Evolutionary conservation across 495 filamentous ascomycete species (phyloP), one percentile per base, ranked within the genome.

Genomic region (Neurospora sp.): DNA sequence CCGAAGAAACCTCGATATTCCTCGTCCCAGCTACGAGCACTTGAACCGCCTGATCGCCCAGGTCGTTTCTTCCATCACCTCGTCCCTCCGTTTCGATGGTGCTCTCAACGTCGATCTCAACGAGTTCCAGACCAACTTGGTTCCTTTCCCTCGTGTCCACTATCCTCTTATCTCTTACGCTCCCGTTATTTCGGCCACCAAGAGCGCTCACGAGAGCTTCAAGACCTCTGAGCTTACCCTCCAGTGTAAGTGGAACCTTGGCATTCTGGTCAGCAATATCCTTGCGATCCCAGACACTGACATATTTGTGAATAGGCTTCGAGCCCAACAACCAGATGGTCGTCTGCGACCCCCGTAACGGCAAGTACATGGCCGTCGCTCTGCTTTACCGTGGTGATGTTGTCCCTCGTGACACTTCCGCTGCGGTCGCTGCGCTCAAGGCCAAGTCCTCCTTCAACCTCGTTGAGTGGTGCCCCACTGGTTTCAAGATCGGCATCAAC

Each of bases 271-370:
- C 18, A 27, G 0, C 27, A 37, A 44, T 20, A 31, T 10, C 31
- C 9, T 12, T 18, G 27, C 71, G 59, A 10, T 37, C 38, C 39
- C 42, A 38, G 72, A 38, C 71, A 53, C 69, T 74, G 16, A 71
- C 41, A 65, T 40, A 69, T 1, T 1, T 9, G 9, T 42, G 45
- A 59, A 70, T 74, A 89, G 89, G 92, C 83, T 94, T 95, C 80
- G 93, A 97, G 85, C 93, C 93, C 70, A 92, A 94, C 87, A 97
- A 97, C 87, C 93, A 97, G 86, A 97, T 97, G 93, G 93, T 97
- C 35, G 93, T 94, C 78, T 97, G 93, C 80, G 92, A 97, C 78
- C 93, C 93, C 71, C 91, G 92, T 76, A 93, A 95, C 71, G 93
- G 93, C 80, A 96, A 96, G 84, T 97, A 96, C 87, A 97, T 97